These are phyloP conservation scores for Reticulascus tulasneorum DNA, from an alignment of 2,329 filamentous ascomycete species.

Conservation along the genomic window DNA sequence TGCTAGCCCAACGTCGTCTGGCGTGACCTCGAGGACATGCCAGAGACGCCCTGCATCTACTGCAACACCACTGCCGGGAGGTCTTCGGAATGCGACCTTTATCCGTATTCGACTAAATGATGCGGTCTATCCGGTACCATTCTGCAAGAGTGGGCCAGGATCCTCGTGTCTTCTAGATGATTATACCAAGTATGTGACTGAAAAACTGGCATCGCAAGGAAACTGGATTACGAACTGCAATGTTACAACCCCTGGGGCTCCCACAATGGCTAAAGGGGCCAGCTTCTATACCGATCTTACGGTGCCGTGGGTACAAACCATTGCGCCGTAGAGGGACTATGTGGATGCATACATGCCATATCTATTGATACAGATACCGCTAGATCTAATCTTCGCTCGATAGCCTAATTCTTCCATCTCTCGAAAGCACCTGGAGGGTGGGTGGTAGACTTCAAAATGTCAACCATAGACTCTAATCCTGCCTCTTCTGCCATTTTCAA, in stretches of 20 bases:
- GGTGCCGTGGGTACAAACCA: constrained; percentile 9
- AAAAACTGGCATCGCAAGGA: constrained; percentile 44
- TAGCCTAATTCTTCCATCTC: no score
- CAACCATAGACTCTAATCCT: no score
- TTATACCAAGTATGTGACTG: constrained; percentile 39
- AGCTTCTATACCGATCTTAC: constrained; percentile 45
- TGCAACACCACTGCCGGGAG: constrained; percentile 3
- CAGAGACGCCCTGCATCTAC: constrained; percentile 6
- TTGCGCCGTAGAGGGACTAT: no score
- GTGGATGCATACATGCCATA: no score
- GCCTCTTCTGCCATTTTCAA: no score
- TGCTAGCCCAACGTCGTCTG: no score
- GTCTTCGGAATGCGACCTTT: constrained; percentile 33
- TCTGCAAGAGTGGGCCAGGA: constrained; percentile 53
- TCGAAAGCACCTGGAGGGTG: no score
- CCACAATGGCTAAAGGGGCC: constrained; percentile 38
- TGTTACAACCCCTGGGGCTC: constrained; percentile 35
- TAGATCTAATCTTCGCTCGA: no score
- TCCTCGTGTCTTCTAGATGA: constrained; percentile 44
- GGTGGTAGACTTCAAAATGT: no score
- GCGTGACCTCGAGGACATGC: constrained; percentile 9
- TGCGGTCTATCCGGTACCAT: constrained; percentile 55
- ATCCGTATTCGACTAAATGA: constrained; percentile 60
- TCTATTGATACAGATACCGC: no score
- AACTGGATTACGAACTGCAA: constrained; percentile 47